Conservation (phyloP, 2,329 filamentous ascomycete genomes). For the Botrytis byssoidea region DNA sequence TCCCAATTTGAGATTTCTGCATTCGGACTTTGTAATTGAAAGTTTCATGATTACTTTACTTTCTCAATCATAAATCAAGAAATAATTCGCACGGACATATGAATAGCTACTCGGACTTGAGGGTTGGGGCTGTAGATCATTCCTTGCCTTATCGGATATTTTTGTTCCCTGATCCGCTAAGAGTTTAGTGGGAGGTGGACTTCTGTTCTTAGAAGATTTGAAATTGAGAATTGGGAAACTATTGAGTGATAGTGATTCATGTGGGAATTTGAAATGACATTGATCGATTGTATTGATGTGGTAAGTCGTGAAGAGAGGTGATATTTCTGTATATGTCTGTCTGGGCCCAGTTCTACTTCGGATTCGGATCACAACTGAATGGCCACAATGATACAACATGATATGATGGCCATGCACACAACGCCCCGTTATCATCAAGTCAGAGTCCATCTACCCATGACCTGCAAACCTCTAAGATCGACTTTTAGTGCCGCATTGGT, state of each 20-base stretch:
- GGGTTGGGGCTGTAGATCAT: not conserved
- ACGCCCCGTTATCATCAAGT: not conserved
- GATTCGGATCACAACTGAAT: not conserved
- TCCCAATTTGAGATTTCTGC: not conserved
- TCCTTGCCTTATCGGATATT: conserved; percentile 1
- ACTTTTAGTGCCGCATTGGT: not conserved
- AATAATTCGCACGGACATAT: not conserved
- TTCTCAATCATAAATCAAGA: not conserved
- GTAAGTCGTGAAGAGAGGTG: not conserved
- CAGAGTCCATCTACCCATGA: not conserved
- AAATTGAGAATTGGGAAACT: not conserved
- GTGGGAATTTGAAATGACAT: not conserved
- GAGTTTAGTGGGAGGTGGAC: not conserved
- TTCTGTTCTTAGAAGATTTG: not conserved
- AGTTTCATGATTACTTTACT: not conserved
- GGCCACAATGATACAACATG: not conserved
- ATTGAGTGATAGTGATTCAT: not conserved
- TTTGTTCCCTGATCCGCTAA: not conserved
- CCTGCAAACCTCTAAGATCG: not conserved
- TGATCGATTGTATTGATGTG: not conserved
- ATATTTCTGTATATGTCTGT: not conserved
- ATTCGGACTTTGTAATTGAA: not conserved
- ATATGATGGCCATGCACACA: not conserved
- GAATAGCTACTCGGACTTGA: not conserved
- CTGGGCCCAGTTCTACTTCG: not conserved